These are phyloP conservation scores for Cunninghamia lanceolata DNA, from an alignment of 75 land plant genomes.

Conservation along the genomic window DNA sequence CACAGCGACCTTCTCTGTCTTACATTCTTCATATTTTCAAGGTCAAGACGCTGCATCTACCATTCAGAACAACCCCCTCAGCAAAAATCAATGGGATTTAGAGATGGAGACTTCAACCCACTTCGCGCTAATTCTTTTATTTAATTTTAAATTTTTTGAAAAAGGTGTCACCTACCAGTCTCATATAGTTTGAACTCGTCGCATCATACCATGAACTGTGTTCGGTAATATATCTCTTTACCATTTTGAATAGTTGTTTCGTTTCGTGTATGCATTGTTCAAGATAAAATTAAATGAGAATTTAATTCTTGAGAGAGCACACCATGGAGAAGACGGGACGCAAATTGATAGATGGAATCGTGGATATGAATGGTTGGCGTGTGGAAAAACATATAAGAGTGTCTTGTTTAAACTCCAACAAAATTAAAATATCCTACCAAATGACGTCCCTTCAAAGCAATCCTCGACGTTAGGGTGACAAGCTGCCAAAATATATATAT, in stretches of 20 bases:
- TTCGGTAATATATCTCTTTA: too few relatives aligned
- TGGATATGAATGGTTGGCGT: too few relatives aligned
- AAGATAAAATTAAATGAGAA: too few relatives aligned
- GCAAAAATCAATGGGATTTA: not conserved
- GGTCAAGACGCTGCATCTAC: not conserved
- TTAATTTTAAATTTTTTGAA: not conserved
- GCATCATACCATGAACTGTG: not conserved
- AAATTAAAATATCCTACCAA: too few relatives aligned
- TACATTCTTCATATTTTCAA: not conserved
- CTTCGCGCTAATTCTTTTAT: not conserved
- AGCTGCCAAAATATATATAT: too few relatives aligned
- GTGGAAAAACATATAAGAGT: too few relatives aligned
- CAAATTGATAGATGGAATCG: too few relatives aligned
- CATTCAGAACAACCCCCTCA: not conserved
- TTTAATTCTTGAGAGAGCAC: too few relatives aligned
- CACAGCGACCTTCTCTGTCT: not conserved
- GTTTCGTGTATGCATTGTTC: not conserved
- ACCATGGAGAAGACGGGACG: too few relatives aligned
- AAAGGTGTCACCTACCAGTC: not conserved
- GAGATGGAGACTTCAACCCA: not conserved
- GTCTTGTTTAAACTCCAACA: too few relatives aligned
- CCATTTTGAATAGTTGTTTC: not conserved
- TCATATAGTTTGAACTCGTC: not conserved
- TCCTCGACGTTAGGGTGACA: too few relatives aligned
- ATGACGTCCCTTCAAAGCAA: too few relatives aligned